These are phyloP conservation scores for Scutellaria barbata DNA, from an alignment of 257 asterid genomes.

Conservation along the genomic window DNA sequence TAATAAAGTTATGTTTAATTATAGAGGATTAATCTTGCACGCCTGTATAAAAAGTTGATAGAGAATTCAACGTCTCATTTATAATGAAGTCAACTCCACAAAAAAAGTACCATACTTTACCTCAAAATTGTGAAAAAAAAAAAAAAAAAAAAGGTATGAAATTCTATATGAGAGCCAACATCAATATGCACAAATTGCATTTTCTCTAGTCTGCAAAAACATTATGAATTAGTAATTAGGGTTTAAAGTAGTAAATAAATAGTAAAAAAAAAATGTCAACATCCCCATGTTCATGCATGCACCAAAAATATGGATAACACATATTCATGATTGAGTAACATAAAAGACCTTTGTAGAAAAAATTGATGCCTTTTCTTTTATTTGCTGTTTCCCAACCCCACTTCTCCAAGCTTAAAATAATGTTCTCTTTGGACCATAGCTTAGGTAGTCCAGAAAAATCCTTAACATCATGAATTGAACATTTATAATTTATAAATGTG, in stretches of 20 bases:
- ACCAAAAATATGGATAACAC: conserved; percentile 35
- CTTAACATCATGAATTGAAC: conserved; percentile 7
- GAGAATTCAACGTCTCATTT: too few relatives aligned
- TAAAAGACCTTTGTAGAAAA: conserved; percentile 25
- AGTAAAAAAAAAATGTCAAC: conserved; percentile 27
- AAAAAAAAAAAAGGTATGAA: too few relatives aligned
- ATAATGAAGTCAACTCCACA: too few relatives aligned
- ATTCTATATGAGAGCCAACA: too few relatives aligned
- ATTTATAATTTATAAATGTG: not conserved
- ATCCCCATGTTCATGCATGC: conserved; percentile 41
- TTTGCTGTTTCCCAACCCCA: not conserved
- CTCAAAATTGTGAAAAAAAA: too few relatives aligned
- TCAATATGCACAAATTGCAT: too few relatives aligned
- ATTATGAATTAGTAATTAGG: too few relatives aligned
- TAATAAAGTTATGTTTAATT: too few relatives aligned
- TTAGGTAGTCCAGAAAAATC: not conserved
- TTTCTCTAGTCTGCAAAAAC: too few relatives aligned
- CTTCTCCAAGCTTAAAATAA: conserved; percentile 23
- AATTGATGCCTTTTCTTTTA: not conserved
- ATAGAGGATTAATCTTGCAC: too few relatives aligned
- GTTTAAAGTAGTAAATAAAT: not conserved
- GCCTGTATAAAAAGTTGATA: too few relatives aligned
- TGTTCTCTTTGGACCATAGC: conserved; percentile 43
- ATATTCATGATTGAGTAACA: conserved; percentile 42
- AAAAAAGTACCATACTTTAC: too few relatives aligned